Evolutionary conservation across 371 early-diverging fungal species (phyloP), one percentile per base, ranked within the genome.

Genomic region (Umbelopsis sp.): DNA sequence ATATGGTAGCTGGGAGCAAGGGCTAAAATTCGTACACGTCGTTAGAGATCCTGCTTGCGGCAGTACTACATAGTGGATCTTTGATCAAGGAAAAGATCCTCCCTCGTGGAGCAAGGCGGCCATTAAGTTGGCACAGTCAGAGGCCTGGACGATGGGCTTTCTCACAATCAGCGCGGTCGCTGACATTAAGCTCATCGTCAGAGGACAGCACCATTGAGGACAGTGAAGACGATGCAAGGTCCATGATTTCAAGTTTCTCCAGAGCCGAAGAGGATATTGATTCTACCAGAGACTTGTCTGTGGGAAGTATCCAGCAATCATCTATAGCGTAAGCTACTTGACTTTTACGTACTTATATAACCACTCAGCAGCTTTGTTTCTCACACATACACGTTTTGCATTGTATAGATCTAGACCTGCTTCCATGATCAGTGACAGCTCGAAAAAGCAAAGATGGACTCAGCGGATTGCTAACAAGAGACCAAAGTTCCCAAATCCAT

Each of bases 381-480:
- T 35, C 57, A 37, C 10, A 3, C 68, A 70, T 46, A 69, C 29
- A 66, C 65, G 32, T 63, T 64, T 20, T 22, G 66, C 16, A 9
- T 73, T 0, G 66, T 68, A 41, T 65, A 68, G 44, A 68, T 70
- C 70, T 12, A 66, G 46, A 38, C 48, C 68, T 22, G 20, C 45
- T 18, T 62, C 53, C 22, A 46, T 57, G 57, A 16, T 57, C 45
- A 62, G 68, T 18, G 53, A 48, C 32, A 25, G 25, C 25, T 50
- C 14, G 38, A 69, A 12, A 69, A 71, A 20, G 62, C 66, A 51
- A 74, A 9, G 41, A 70, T 41, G 44, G 52, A 50, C 66, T 44
- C 44, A 65, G 29, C 11, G 66, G 37, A 11, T 65, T 68, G 48
- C 70, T 65, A 2, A 9, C 69, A 1, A 67, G 65, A 25, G 67